These are phyloP conservation scores for Centella asiatica DNA, from an alignment of 129 eudicot genomes.

Conservation along the genomic window DNA sequence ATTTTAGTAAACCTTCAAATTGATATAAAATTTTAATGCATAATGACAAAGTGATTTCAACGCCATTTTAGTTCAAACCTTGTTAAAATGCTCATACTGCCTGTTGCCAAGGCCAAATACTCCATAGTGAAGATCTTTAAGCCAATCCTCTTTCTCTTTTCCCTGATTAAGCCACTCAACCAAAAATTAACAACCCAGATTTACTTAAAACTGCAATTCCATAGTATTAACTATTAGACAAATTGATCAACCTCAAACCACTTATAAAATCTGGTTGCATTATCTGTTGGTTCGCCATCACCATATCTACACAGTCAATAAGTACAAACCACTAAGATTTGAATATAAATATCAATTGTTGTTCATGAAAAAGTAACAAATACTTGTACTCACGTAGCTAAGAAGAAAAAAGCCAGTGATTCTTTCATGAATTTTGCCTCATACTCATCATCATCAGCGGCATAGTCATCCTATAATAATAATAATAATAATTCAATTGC, in stretches of 20 bases:
- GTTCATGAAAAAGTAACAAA: not conserved
- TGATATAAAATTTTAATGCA: too few species aligned
- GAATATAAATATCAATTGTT: not conserved
- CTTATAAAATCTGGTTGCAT: slow-evolving; percentile 92
- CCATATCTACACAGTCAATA: slow-evolving; percentile 66
- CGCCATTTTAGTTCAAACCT: slow-evolving; percentile 45
- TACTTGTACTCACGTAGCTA: slow-evolving; percentile 70
- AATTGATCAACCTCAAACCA: slow-evolving; percentile 86
- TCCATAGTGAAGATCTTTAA: slow-evolving; percentile 66
- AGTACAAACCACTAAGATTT: not conserved
- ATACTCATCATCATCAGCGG: slow-evolving; percentile 90
- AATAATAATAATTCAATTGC: slow-evolving; percentile 2
- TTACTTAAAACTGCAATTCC: not conserved
- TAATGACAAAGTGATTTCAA: not conserved
- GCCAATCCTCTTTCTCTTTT: slow-evolving; percentile 61
- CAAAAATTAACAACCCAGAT: not conserved
- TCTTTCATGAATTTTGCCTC: slow-evolving; percentile 87
- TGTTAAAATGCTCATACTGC: slow-evolving; percentile 96
- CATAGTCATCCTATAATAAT: slow-evolving; percentile 81
- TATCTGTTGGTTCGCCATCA: slow-evolving; percentile 99
- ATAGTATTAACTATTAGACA: not conserved
- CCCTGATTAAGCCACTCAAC: slow-evolving; percentile 26
- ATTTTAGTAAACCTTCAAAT: slow-evolving; percentile 11
- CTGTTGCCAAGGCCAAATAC: slow-evolving; percentile 96
- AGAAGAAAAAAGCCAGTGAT: slow-evolving; percentile 72